Conservation (phyloP, 208 protist species). For the Zelonia costaricensis region DNA sequence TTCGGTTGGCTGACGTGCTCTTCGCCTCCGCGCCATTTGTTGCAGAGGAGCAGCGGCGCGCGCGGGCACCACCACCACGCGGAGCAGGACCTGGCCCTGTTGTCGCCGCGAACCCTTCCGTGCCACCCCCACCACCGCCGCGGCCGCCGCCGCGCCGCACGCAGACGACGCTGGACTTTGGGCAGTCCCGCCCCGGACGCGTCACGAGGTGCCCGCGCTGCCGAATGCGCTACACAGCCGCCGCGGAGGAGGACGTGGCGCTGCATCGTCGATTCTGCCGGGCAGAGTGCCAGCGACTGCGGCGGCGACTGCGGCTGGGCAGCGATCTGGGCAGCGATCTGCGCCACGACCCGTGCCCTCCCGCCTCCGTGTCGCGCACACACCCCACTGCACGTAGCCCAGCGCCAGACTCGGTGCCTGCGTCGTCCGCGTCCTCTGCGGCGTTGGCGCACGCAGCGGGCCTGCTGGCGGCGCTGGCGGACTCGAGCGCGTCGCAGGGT, state of each 20-base stretch:
- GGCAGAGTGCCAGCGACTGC: not conserved
- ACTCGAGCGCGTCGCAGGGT: too few relatives aligned
- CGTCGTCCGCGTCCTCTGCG: not conserved
- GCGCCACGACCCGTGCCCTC: not conserved
- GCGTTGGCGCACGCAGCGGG: not conserved
- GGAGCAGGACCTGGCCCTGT: too few relatives aligned
- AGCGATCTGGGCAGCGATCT: not conserved
- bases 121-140: not conserved
- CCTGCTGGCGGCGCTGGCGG: constrained; percentile 5
- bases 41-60: too few relatives aligned
- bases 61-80: too few relatives aligned
- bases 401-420: too few relatives aligned
- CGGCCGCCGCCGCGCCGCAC: constrained; percentile 9
- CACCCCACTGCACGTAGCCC: not conserved
- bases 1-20: too few relatives aligned
- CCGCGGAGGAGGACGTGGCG: constrained; percentile 39
- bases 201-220: constrained; percentile 47
- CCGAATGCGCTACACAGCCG: constrained; percentile 61
- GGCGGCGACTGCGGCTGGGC: too few relatives aligned
- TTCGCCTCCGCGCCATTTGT: too few relatives aligned
- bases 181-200: constrained; percentile 37
- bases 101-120: too few relatives aligned
- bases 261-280: constrained; percentile 55
- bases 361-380: not conserved
- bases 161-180: constrained; percentile 80